phyloP scores from a whole-genome alignment of 139 green algal species.

The Chlamydomonas urium region DNA sequence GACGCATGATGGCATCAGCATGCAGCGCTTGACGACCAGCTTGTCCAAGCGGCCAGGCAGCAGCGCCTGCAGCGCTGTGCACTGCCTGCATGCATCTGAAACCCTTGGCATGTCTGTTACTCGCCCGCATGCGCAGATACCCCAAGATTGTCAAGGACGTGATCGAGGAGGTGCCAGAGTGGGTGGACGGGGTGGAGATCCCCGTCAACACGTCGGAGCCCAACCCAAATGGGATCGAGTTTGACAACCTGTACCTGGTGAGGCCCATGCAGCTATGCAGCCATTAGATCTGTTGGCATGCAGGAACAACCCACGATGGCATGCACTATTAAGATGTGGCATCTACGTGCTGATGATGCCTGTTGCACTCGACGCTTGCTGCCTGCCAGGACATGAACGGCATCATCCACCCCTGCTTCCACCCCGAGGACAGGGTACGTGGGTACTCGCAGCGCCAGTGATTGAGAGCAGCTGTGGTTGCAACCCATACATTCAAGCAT shows the following conservation, averaged over 20 bases:
- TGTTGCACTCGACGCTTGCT: no score
- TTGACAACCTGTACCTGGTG: constrained; percentile 97
- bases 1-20: no score
- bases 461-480: no score
- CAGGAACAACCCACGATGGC: no score
- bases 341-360: no score
- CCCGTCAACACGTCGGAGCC: constrained; percentile 83
- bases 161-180: constrained; percentile 76
- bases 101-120: neutral
- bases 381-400: constrained; percentile 99
- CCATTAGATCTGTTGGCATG: no score
- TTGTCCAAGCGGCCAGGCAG: neutral
- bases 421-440: constrained; percentile 90
- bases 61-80: neutral
- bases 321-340: no score
- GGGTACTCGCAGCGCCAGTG: no score
- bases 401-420: constrained; percentile 99
- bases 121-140: constrained; percentile 66
- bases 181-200: constrained; percentile 74
- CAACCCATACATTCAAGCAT: neutral
- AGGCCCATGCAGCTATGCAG: no score
- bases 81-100: neutral
- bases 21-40: no score
- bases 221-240: constrained; percentile 97
- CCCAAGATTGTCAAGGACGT: constrained; percentile 91